Conservation (phyloP, 345 rosid species). For the Microcos paniculata region DNA sequence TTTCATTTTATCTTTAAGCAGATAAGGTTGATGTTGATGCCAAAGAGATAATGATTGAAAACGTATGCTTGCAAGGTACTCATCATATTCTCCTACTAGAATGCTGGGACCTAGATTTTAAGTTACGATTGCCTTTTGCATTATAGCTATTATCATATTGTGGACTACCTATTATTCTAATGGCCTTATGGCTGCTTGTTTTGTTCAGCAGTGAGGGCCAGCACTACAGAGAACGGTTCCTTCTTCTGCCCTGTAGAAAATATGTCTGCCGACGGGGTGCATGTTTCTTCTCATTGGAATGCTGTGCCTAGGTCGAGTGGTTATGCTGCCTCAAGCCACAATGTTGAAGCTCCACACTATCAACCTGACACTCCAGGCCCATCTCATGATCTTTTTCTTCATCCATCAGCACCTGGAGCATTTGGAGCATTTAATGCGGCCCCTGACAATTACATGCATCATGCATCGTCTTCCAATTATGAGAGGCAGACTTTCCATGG, state of each 20-base stretch:
- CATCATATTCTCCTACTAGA: neutral
- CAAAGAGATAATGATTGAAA: neutral
- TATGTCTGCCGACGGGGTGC: conserved; percentile 45
- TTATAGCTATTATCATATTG: neutral
- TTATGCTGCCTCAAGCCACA: conserved; percentile 41
- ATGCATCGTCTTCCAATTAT: conserved; percentile 60
- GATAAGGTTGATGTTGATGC: conserved; percentile 4
- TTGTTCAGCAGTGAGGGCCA: conserved; percentile 47
- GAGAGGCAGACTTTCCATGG: conserved; percentile 49
- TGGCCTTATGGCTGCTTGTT: conserved; percentile 10
- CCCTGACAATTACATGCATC: conserved; percentile 49
- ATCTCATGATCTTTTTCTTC: conserved; percentile 48
- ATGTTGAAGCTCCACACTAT: conserved; percentile 51
- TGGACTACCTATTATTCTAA: conserved; percentile 6
- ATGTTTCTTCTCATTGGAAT: conserved; percentile 61
- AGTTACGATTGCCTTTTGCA: neutral
- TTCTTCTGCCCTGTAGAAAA: conserved; percentile 56
- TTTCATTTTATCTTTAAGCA: neutral
- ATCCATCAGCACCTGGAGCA: conserved; percentile 38
- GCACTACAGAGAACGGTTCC: conserved; percentile 45
- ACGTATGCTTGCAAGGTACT: neutral
- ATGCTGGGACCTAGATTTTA: conserved; percentile 2
- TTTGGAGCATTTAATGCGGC: conserved; percentile 46
- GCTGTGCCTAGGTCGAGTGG: conserved; percentile 57
- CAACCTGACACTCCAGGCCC: conserved; percentile 54